Evolutionary conservation across 2,329 filamentous ascomycete species (phyloP).

Genomic region (Ophiosphaerella herpotricha): DNA sequence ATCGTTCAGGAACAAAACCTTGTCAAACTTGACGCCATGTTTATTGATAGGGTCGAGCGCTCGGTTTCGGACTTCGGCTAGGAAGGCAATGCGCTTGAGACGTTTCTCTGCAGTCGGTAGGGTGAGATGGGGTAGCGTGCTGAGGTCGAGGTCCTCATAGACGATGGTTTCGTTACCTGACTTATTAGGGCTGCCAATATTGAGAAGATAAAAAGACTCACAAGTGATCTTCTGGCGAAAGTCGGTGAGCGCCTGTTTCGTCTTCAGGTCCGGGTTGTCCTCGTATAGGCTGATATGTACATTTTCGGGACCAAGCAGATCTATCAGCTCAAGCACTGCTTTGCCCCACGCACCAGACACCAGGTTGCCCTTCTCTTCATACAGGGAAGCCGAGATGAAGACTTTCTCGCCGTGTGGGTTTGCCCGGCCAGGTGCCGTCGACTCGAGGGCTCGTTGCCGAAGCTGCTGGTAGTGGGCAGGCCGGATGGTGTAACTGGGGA

Average conservation of each 20-base stretch:
- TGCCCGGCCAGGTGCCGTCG: conserved; percentile 46
- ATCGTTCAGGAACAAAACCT: conserved; percentile 68
- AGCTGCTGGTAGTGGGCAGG: conserved; percentile 58
- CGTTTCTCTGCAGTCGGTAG: conserved; percentile 66
- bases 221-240: conserved; percentile 58
- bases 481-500: conserved; percentile 61
- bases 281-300: conserved; percentile 76
- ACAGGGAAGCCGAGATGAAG: conserved; percentile 75
- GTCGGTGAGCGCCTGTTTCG: conserved; percentile 58
- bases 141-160: conserved; percentile 62
- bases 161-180: conserved; percentile 58
- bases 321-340: conserved; percentile 64
- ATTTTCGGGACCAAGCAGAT: conserved; percentile 69
- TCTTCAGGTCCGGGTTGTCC: conserved; percentile 66
- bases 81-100: conserved; percentile 74
- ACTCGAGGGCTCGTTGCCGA: conserved; percentile 37
- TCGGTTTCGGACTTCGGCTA: conserved; percentile 73
- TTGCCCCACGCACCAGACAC: conserved; percentile 68
- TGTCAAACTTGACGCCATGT: conserved; percentile 61
- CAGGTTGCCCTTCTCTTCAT: conserved; percentile 65
- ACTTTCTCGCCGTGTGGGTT: conserved; percentile 66
- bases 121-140: conserved; percentile 62
- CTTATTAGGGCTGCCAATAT: conserved; percentile 12
- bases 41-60: conserved; percentile 67
- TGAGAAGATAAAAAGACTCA: conserved; percentile 18